Percentiles rank a stretch among this genome's conserved stretches.
These are phyloP conservation scores for Serendipita vermifera DNA, from an alignment of 768 basidiomycete species.

Conservation along the genomic window DNA sequence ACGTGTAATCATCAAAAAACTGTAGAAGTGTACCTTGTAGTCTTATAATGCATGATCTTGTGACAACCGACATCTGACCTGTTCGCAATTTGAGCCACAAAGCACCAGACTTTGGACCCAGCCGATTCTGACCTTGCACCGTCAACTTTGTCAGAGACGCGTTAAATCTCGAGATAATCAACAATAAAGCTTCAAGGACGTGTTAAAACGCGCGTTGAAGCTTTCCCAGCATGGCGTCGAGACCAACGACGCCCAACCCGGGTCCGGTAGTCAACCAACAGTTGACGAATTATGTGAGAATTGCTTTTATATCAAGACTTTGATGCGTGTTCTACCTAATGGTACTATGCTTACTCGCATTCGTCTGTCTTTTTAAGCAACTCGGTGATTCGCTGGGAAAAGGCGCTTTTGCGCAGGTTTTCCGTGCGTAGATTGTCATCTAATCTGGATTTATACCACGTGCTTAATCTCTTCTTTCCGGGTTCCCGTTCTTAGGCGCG, in stretches of 20 bases:
- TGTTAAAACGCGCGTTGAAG: no score
- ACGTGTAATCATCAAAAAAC: no score
- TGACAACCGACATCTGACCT: no score
- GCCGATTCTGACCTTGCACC: no score
- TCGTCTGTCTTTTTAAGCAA: constrained; percentile 44
- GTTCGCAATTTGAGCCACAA: no score
- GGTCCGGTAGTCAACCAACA: not conserved
- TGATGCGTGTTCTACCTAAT: not conserved
- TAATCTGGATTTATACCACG: not conserved
- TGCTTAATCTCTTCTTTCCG: not conserved
- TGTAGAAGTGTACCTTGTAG: no score
- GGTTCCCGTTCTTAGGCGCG: constrained; percentile 40
- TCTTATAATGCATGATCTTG: no score
- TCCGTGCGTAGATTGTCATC: constrained; percentile 44
- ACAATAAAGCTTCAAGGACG: no score
- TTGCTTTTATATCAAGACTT: not conserved
- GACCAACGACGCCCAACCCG: constrained; percentile 1
- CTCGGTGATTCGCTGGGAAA: constrained; percentile 92
- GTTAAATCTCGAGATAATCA: no score
- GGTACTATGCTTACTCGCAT: not conserved
- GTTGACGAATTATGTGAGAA: constrained; percentile 12
- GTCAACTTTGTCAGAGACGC: no score
- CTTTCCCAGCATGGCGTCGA: constrained; percentile 3
- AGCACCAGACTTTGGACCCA: no score
- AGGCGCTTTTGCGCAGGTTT: constrained; percentile 94